Evolutionary conservation across 2,329 filamentous ascomycete genomes (phyloP).

Genomic region (Fusarium anthophilum): DNA sequence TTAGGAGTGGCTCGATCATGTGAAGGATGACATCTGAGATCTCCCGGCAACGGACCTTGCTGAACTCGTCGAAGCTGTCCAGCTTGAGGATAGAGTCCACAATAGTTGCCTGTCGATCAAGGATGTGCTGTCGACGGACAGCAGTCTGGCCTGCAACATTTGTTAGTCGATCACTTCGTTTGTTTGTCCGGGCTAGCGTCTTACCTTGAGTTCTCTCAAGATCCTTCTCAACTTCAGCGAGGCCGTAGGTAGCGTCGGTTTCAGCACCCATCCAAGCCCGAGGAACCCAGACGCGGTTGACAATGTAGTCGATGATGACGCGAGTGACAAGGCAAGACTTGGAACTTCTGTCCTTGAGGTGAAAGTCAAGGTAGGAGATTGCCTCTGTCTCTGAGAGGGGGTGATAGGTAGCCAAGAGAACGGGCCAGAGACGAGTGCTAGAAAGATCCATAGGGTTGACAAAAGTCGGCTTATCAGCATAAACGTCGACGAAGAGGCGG

Average conservation of each 20-base stretch:
- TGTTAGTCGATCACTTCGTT: not conserved
- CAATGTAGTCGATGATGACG: conserved; percentile 54
- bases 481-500: conserved; percentile 49
- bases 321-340: conserved; percentile 56
- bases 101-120: conserved; percentile 50
- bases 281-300: conserved; percentile 53
- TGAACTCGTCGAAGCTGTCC: conserved; percentile 45
- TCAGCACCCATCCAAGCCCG: conserved; percentile 53
- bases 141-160: conserved; percentile 47
- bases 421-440: conserved; percentile 48
- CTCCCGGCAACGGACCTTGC: conserved; percentile 50
- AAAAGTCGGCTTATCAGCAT: conserved; percentile 47
- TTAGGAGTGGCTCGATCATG: conserved; percentile 53
- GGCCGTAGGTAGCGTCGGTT: conserved; percentile 45
- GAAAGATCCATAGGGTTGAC: conserved; percentile 43
- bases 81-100: conserved; percentile 51
- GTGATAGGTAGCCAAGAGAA: conserved; percentile 50
- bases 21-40: conserved; percentile 53
- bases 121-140: conserved; percentile 50
- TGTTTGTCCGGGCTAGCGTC: not conserved
- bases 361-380: conserved; percentile 53
- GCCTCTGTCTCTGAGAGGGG: conserved; percentile 52
- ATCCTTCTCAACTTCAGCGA: conserved; percentile 50
- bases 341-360: conserved; percentile 51
- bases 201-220: conserved; percentile 49